Evolutionary conservation across 768 basidiomycete species (phyloP), one percentile per base, ranked within the genome.

Genomic region (Ephemerocybe angulata): DNA sequence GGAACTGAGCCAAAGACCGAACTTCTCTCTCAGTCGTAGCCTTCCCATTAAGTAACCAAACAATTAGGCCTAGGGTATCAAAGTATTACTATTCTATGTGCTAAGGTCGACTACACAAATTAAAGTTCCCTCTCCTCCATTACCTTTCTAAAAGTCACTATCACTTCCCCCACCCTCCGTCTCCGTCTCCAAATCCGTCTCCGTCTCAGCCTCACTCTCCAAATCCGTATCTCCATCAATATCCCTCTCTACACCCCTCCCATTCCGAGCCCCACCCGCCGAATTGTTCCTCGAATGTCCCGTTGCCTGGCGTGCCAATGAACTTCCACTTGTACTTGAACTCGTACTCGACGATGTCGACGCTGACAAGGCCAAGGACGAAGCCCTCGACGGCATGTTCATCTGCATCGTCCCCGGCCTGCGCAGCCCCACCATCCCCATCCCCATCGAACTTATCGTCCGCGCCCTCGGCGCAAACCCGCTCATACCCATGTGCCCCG

Each of bases 401-500:
- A 28, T 24, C 21, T n/a, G 27, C 19, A 15, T 46, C 6, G 53
- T 52, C 2, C 61, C 52, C 22, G 58, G 61, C 46, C 60, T n/a
- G n/a, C n/a, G 64, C 12, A 70, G 62, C 42, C 86, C 84, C 15
- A 85, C 63, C 3, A 84, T 85, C 1, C 87, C 66, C 72, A 80
- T 79, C 63, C 85, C 85, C 81, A 86, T 82, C 53, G 80, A 74
- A 22, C 85, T 85, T 19, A 81, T 67, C 27, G 81, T 81, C 59
- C 84, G 73, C 30, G 76, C 67, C 37, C 75, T 71, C 33, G 70
- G n/a, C 17, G 65, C 13, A 68, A 43, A 8, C 58, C 61, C 10
- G 63, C 30, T 21, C 48, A 30, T n/a, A n/a, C n/a, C n/a, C n/a
- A n/a, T n/a, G n/a, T n/a, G n/a, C n/a, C n/a, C n/a, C n/a, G n/a